Evolutionary conservation across 176 grass and related monocot genomes (phyloP).

Genomic region (Secale cereale): DNA sequence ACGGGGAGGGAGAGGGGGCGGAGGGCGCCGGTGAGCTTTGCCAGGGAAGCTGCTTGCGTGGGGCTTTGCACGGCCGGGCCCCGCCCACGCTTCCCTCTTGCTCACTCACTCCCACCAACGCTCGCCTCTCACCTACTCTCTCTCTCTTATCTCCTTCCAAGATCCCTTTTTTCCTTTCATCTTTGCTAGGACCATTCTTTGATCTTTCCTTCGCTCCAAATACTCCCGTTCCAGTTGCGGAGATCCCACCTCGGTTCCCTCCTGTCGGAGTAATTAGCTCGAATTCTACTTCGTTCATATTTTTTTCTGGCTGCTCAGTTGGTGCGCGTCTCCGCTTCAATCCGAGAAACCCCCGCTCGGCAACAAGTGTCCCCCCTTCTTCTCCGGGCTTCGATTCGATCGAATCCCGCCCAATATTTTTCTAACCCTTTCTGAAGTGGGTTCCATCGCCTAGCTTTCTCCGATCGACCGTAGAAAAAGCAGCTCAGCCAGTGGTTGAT

Average conservation of each 20-base stretch:
- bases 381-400: slow-evolving; percentile 55
- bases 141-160: slow-evolving; percentile 49
- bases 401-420: slow-evolving; percentile 51
- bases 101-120: slow-evolving; percentile 27
- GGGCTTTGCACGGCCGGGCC: slow-evolving; percentile 19
- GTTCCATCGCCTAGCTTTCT: slow-evolving; percentile 61
- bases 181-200: slow-evolving; percentile 42
- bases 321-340: background rate
- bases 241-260: slow-evolving; percentile 16
- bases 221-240: slow-evolving; percentile 29
- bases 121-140: slow-evolving; percentile 53
- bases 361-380: background rate
- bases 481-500: slow-evolving; percentile 24
- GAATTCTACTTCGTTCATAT: slow-evolving; percentile 17
- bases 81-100: slow-evolving; percentile 21
- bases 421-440: slow-evolving; percentile 38
- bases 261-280: background rate
- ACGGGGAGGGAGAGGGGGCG: slow-evolving; percentile 28
- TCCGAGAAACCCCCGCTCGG: too few relatives aligned
- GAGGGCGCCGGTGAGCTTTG: slow-evolving; percentile 30
- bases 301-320: background rate
- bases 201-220: slow-evolving; percentile 41
- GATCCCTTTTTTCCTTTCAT: slow-evolving; percentile 31
- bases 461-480: slow-evolving; percentile 28
- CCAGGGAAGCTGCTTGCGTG: slow-evolving; percentile 36